Conservation (phyloP, 2,329 filamentous ascomycete species). For the Proliferodiscus dingleyae region DNA sequence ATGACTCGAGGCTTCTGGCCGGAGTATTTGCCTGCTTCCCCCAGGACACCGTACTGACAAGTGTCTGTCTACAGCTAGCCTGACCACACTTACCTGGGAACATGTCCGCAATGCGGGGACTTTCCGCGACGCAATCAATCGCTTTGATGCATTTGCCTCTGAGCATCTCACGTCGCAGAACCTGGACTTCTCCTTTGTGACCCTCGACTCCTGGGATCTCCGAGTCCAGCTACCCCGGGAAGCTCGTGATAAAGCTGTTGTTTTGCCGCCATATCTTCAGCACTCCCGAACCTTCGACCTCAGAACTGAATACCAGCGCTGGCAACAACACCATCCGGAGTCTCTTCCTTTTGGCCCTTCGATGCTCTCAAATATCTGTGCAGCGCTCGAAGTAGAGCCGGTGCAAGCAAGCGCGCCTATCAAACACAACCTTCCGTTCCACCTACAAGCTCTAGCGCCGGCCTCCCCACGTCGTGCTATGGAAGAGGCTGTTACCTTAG, state of each 20-base stretch:
- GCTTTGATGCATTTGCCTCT: constrained; percentile 88
- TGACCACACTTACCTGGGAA: constrained; percentile 98
- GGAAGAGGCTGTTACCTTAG: constrained; percentile 93
- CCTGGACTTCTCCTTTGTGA: constrained; percentile 96
- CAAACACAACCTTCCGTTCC: constrained; percentile 97
- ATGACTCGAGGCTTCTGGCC: background rate
- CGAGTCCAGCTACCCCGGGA: constrained; percentile 96
- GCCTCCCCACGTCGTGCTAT: constrained; percentile 93
- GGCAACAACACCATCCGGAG: constrained; percentile 97
- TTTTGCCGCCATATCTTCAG: constrained; percentile 92
- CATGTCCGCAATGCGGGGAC: constrained; percentile 96
- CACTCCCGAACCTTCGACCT: constrained; percentile 97
- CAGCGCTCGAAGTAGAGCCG: constrained; percentile 94
- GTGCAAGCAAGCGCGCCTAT: constrained; percentile 97
- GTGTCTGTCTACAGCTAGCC: constrained; percentile 69
- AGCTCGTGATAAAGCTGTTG: constrained; percentile 95
- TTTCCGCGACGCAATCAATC: constrained; percentile 93
- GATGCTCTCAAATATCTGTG: constrained; percentile 95
- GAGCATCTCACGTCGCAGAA: constrained; percentile 89
- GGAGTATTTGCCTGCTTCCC: too few relatives aligned
- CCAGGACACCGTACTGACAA: too few relatives aligned
- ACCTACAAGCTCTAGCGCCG: constrained; percentile 90
- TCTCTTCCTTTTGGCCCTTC: constrained; percentile 94
- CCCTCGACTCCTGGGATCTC: constrained; percentile 96
- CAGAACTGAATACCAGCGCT: constrained; percentile 94